These are phyloP conservation scores for Calonectria pseudoreteaudii DNA, from an alignment of 2,329 filamentous ascomycete species.

Conservation along the genomic window DNA sequence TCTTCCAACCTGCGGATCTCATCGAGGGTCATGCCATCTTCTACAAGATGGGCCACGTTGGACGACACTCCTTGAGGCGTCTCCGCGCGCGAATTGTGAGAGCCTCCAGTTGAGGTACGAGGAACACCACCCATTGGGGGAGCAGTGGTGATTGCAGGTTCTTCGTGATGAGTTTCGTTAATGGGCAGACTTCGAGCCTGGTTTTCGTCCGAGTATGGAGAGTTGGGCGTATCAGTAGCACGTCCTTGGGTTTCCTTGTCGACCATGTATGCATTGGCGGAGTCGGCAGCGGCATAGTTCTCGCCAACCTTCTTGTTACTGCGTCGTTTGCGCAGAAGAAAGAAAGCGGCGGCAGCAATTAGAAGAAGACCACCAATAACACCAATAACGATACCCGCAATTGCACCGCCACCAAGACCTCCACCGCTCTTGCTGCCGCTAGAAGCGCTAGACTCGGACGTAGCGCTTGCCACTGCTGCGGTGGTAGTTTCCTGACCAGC, in stretches of 20 bases:
- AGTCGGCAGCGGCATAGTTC: constrained; percentile 39
- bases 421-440: constrained; percentile 28
- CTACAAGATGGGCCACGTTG: constrained; percentile 64
- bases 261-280: constrained; percentile 54
- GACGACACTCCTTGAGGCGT: constrained; percentile 48
- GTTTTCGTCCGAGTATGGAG: constrained; percentile 57
- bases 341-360: constrained; percentile 54
- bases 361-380: constrained; percentile 53
- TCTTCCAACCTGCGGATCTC: constrained; percentile 68
- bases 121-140: constrained; percentile 4
- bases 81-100: constrained; percentile 31
- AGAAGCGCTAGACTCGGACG: background rate
- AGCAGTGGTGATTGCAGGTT: constrained; percentile 5
- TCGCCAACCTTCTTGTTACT: constrained; percentile 38
- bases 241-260: constrained; percentile 59
- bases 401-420: constrained; percentile 56
- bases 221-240: constrained; percentile 53
- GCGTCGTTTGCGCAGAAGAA: constrained; percentile 56
- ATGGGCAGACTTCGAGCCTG: constrained; percentile 42
- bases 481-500: background rate
- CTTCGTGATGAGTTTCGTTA: constrained; percentile 27
- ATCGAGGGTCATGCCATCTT: constrained; percentile 70
- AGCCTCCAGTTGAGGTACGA: constrained; percentile 32
- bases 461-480: background rate
- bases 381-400: constrained; percentile 61